A percentile compares a stretch with the other conserved stretches of the same genome.
Conservation (phyloP, 139 green algal genomes). For the Chlamydomonas asymmetrica region DNA sequence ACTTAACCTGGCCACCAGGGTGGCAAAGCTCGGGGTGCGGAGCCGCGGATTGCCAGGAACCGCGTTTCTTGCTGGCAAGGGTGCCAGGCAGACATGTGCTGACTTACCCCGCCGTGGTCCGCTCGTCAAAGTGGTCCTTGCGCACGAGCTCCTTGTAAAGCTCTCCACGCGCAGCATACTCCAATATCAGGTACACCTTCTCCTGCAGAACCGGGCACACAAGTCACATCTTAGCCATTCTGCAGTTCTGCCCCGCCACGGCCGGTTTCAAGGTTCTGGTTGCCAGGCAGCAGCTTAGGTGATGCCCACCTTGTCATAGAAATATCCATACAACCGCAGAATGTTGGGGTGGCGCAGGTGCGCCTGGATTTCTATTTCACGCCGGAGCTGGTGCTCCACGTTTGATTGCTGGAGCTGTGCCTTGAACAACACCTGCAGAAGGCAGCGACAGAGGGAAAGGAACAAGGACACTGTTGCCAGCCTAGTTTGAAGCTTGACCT, state of each 20-base stretch:
- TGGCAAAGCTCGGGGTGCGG: too few relatives aligned
- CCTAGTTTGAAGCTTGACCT: too few relatives aligned
- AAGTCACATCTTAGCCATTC: too few relatives aligned
- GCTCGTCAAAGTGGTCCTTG: constrained; percentile 80
- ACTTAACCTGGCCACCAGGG: not conserved
- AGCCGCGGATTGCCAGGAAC: too few relatives aligned
- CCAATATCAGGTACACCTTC: constrained; percentile 98
- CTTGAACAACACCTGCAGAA: constrained; percentile 98
- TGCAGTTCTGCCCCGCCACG: not conserved
- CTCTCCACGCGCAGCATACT: constrained; percentile 94
- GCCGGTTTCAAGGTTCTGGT: not conserved
- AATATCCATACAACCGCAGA: constrained; percentile 96
- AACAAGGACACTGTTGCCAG: too few relatives aligned
- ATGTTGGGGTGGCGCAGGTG: constrained; percentile 98
- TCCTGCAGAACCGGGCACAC: too few relatives aligned
- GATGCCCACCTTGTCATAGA: constrained; percentile 83
- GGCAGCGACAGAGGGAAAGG: too few relatives aligned
- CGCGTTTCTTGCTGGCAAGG: too few relatives aligned
- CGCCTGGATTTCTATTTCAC: constrained; percentile 98
- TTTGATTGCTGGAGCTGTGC: constrained; percentile 90
- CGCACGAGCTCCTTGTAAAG: constrained; percentile 96
- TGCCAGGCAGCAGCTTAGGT: not conserved
- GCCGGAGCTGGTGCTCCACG: constrained; percentile 96
- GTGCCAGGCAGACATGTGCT: too few relatives aligned
- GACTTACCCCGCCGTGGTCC: constrained; percentile 77